Percentiles rank a stretch among this genome's conserved stretches.
Evolutionary conservation across 2,329 filamentous ascomycete species (phyloP).

Genomic region (Harringtonia aguacate): DNA sequence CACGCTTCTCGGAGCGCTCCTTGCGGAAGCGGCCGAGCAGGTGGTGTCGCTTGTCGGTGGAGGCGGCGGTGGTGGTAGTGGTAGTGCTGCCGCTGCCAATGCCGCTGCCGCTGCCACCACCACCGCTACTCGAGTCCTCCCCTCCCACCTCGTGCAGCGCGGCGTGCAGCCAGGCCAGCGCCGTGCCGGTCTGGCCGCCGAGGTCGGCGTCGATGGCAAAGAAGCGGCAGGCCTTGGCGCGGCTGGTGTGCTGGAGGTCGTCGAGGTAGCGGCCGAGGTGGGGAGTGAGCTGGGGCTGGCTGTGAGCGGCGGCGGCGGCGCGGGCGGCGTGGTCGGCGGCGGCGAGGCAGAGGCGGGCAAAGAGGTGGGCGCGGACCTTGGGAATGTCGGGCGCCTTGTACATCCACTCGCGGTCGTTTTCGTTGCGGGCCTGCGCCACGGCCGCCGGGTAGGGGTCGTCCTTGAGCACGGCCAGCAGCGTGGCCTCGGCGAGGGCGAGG

Average conservation of each 20-base stretch:
- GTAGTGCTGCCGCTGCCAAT: slow-evolving; percentile 4
- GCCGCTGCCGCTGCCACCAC: neutral
- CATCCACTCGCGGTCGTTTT: slow-evolving; percentile 91
- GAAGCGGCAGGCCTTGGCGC: slow-evolving; percentile 81
- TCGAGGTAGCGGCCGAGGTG: slow-evolving; percentile 63
- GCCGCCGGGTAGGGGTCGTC: slow-evolving; percentile 86
- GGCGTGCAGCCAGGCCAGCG: slow-evolving; percentile 75
- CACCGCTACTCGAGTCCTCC: slow-evolving; percentile 21
- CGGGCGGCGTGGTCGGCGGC: slow-evolving; percentile 79
- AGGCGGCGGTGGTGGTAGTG: neutral
- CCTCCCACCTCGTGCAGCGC: slow-evolving; percentile 67
- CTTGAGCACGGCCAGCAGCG: slow-evolving; percentile 79
- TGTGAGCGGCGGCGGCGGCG: slow-evolving; percentile 36
- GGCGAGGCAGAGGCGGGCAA: slow-evolving; percentile 77
- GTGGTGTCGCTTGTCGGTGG: slow-evolving; percentile 35
- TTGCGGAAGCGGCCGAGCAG: slow-evolving; percentile 58
- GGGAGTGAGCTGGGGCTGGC: slow-evolving; percentile 39
- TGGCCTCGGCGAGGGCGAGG: slow-evolving; percentile 77
- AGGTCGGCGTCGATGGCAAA: slow-evolving; percentile 84
- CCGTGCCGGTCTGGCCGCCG: slow-evolving; percentile 69
- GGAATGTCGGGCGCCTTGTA: slow-evolving; percentile 80
- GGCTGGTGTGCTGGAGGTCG: slow-evolving; percentile 62
- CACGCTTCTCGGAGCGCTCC: slow-evolving; percentile 64
- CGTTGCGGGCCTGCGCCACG: slow-evolving; percentile 72
- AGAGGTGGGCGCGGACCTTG: slow-evolving; percentile 79